A percentile compares a stretch with the other conserved stretches of the same genome.
These are phyloP conservation scores for Irpex sp. DNA, from an alignment of 1,284 basidiomycete genomes.

Conservation along the genomic window DNA sequence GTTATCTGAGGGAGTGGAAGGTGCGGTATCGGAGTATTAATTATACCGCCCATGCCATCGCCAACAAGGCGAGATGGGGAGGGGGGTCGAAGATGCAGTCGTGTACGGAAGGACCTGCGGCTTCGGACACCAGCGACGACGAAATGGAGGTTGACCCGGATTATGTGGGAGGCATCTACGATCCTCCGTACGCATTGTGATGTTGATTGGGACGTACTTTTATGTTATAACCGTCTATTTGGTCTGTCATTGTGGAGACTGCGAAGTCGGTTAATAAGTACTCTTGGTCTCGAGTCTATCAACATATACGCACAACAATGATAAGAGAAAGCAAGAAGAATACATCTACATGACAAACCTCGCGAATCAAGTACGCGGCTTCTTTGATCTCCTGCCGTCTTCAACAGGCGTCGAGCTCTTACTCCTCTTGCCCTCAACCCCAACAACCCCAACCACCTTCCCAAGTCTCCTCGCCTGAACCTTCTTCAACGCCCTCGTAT, in stretches of 20 bases:
- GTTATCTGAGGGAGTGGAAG: neutral
- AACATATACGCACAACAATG: too few species aligned
- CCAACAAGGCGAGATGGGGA: neutral
- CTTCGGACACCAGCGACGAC: neutral
- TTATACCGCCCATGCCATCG: neutral
- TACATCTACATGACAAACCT: too few species aligned
- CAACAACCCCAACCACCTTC: neutral
- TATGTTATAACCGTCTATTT: too few species aligned
- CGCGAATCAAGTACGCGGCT: too few species aligned
- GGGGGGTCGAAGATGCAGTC: neutral
- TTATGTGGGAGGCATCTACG: too few species aligned
- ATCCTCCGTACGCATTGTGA: too few species aligned
- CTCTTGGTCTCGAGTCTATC: too few species aligned
- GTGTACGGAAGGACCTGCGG: neutral
- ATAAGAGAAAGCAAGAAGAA: too few species aligned
- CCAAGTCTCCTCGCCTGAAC: slow-evolving; percentile 37
- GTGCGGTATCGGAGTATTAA: neutral
- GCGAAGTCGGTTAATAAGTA: too few species aligned
- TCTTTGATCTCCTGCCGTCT: neutral
- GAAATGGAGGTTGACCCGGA: too few species aligned
- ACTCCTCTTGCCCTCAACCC: neutral
- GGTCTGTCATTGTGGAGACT: too few species aligned
- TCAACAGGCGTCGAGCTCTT: neutral
- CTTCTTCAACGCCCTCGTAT: slow-evolving; percentile 63
- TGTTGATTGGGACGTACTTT: too few species aligned